A percentile compares a stretch with the other conserved stretches of the same genome.
Evolutionary conservation across 768 basidiomycete species (phyloP).

Genomic region (Mycena sanguinolenta): DNA sequence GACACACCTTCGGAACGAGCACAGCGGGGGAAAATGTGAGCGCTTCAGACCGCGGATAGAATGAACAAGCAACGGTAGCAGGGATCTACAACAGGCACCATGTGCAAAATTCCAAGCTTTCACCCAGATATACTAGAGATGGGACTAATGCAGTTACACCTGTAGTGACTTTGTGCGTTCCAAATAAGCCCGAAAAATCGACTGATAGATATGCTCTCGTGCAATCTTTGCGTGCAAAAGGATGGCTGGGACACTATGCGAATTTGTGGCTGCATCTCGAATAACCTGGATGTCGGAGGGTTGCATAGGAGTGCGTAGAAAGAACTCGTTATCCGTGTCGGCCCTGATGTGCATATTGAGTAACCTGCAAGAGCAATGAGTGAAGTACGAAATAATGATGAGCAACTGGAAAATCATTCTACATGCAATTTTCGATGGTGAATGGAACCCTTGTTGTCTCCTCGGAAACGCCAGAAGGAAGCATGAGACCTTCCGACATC

Average conservation of each 20-base stretch:
- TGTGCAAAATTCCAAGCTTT: too few relatives aligned
- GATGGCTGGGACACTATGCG: not conserved
- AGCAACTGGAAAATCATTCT: not conserved
- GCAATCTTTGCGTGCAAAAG: not conserved
- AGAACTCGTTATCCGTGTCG: slow-evolving; percentile 19
- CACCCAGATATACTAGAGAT: too few relatives aligned
- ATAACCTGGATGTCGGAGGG: slow-evolving; percentile 11
- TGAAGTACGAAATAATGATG: not conserved
- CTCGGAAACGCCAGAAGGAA: not conserved
- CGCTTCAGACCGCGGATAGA: too few relatives aligned
- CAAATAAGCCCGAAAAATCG: too few relatives aligned
- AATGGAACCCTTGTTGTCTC: not conserved
- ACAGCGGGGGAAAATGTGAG: too few relatives aligned
- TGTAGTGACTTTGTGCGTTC: too few relatives aligned
- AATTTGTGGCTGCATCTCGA: slow-evolving; percentile 1
- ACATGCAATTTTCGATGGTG: not conserved
- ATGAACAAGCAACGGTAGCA: too few relatives aligned
- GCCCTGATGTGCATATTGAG: too few relatives aligned
- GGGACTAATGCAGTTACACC: too few relatives aligned
- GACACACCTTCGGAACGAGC: too few relatives aligned
- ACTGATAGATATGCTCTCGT: not conserved
- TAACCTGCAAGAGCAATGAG: not conserved
- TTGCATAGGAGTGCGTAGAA: slow-evolving; percentile 19
- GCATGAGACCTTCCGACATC: not conserved
- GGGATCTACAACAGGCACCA: too few relatives aligned